Evolutionary conservation across 768 basidiomycete genomes (phyloP).

Genomic region (Hygrophorus russula): DNA sequence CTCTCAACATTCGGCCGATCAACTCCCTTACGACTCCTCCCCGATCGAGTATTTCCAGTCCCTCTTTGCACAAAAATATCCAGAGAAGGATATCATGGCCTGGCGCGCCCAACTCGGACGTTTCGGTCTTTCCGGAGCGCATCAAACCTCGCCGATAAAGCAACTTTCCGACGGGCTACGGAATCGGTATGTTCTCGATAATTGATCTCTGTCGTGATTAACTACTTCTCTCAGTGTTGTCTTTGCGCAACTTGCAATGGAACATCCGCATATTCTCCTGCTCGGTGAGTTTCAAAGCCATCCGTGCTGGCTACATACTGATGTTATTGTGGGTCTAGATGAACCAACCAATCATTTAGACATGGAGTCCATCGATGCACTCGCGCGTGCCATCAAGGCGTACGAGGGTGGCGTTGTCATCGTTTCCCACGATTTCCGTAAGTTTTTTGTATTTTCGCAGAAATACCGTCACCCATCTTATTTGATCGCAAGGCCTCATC

Average conservation of each 20-base stretch:
- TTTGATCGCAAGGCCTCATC: conserved; percentile 60
- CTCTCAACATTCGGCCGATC: conserved; percentile 97
- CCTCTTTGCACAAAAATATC: conserved; percentile 72
- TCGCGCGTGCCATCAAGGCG: conserved; percentile 91
- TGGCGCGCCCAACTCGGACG: conserved; percentile 94
- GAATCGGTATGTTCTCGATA: conserved; percentile 57
- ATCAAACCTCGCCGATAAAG: conserved; percentile 89
- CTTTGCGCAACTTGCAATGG: conserved; percentile 94
- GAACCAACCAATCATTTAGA: conserved; percentile 98
- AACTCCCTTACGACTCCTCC: conserved; percentile 84
- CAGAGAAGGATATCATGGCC: conserved; percentile 85
- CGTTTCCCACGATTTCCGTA: conserved; percentile 99
- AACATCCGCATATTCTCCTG: conserved; percentile 90
- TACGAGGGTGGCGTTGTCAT: conserved; percentile 98
- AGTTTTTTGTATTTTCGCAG: conserved; percentile 18
- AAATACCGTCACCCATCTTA: not conserved
- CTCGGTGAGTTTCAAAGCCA: conserved; percentile 38
- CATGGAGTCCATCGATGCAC: conserved; percentile 95
- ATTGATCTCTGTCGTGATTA: not conserved
- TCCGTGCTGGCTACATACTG: not conserved
- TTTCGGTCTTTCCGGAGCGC: conserved; percentile 88
- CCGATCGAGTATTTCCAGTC: conserved; percentile 92
- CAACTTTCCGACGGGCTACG: conserved; percentile 93
- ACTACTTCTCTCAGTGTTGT: conserved; percentile 52
- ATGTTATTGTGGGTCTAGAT: conserved; percentile 31